phyloP scores from a whole-genome alignment of 495 filamentous ascomycete species.

The Daldinia loculata region DNA sequence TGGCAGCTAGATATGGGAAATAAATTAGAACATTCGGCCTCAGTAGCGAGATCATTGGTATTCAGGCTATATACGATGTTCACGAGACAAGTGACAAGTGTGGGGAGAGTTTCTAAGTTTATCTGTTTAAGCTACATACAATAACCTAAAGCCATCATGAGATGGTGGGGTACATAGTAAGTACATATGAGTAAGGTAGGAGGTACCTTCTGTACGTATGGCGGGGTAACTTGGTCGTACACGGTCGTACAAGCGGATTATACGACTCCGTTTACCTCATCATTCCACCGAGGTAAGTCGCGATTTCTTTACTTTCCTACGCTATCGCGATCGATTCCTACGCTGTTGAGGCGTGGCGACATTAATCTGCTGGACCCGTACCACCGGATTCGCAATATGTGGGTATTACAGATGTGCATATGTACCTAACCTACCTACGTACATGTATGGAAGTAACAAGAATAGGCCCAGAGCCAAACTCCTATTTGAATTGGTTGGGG shows the following conservation, averaged over 20 bases:
- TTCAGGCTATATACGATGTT: slow-evolving; percentile 42
- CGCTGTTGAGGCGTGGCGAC: too few species aligned
- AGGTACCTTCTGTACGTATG: slow-evolving; percentile 1
- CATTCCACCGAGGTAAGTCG: slow-evolving; percentile 29
- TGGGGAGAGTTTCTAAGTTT: slow-evolving; percentile 19
- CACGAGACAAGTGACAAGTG: slow-evolving; percentile 36
- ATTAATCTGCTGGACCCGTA: neutral
- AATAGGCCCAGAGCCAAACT: neutral
- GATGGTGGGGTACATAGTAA: slow-evolving; percentile 35
- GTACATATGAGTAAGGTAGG: too few species aligned
- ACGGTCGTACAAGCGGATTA: slow-evolving; percentile 35
- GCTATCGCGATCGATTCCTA: too few species aligned
- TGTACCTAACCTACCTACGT: neutral
- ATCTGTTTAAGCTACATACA: slow-evolving; percentile 4
- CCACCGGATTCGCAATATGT: neutral
- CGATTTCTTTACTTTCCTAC: neutral
- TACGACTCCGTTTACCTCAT: slow-evolving; percentile 34
- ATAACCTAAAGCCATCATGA: slow-evolving; percentile 5
- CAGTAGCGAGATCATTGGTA: slow-evolving; percentile 23
- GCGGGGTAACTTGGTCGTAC: slow-evolving; percentile 39
- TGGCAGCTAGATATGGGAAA: slow-evolving; percentile 24
- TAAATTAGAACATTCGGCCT: slow-evolving; percentile 16
- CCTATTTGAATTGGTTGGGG: too few species aligned
- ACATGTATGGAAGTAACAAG: too few species aligned
- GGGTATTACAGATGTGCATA: neutral